Base-by-base conservation (phyloP, 192 early-diverging fungal species). In the Gonapodya prolifera region DNA sequence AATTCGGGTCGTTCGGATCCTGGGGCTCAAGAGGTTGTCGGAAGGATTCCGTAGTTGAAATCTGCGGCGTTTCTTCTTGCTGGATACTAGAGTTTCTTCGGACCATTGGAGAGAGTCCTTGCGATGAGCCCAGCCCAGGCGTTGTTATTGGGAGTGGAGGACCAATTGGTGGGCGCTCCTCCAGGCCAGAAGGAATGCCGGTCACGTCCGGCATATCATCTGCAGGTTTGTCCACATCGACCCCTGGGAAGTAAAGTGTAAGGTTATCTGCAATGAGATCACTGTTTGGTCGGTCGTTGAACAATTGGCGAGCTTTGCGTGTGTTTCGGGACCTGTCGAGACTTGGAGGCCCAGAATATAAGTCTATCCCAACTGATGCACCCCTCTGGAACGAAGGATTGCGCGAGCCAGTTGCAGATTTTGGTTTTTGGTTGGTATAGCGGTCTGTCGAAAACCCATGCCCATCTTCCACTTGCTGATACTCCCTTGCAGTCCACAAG, bases 231-330 rank as follows among this genome's bases (percentile, higher is more conserved):
- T 61, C 45, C 8, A 61, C 30, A 79, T 77, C 31, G 29, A 33
- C 77, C 34, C 91, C 91, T 0, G 97, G 96, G 81, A 99, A 99
- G 82, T 93, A 99, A 77, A 94, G 91, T 73, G 91, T 88, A 35
- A 99, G 86, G 77, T 97, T 93, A 78, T 92, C 92, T 31, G 92
- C 93, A 81, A 99, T 97, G 36, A 94, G 85, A 82, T 97, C 95
- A 13, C 94, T 94, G 0, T 93, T 94, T 8, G 97, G 97, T 8
- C 97, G 91, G 81, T 98, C 95, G 34, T 95, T 96, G 82, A 98
- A 95, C 97, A 95, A 45, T 91, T 89, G 80, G 79, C 86, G 71
- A 87, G 87, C 76, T 91, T 87, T 17, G 89, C 83, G 13, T 84
- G 81, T 17, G 76, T 34, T 31, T 8, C 45, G 45, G 8, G 45